Base-by-base conservation (phyloP, 2,329 filamentous ascomycete species). In the Amauroascus niger region DNA sequence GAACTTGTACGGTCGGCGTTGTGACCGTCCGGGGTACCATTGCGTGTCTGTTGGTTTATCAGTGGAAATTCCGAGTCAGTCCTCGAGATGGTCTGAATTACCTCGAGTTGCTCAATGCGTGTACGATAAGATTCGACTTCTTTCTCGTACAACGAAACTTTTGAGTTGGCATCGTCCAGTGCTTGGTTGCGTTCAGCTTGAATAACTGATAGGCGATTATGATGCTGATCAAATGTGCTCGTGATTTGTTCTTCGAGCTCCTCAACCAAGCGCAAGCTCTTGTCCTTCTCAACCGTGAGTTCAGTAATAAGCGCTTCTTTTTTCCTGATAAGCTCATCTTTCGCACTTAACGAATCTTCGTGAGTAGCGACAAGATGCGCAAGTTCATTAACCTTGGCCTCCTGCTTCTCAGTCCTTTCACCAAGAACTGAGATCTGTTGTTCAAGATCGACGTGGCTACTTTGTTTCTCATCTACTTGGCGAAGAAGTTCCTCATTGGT, bases 161-260 rank as follows among this genome's bases (percentile, higher is more conserved):
- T 80, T 26, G 79, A 73, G 59, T 84, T 85, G 8, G 85, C 85
- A 60, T 96, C 88, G 58, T 95, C 87, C 35, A 95, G 71, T 62
- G 90, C 83, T 50, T 78, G 76, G 57, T 83, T 80, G 46, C 85
- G 83, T 69, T 90, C 86, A 16, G 81, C 80, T 65, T 89, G 84
- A 47, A 91, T 76, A 46, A 86, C 84, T 50, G 90, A 96, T 51
- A 97, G 74, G 52, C 91, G 83, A 72, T 95, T 95, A 68, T 96
- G 88, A 56, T 91, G 89, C 67, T 95, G 87, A 65, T 98, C 93
- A 70, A 89, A 98, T 72, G 93, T 96, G 67, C 80, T 88, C 65
- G 91, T 90, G 52, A 98, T 82, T 69, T 98, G 93, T 63, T 97
- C 91, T 70, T 98, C 93, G 4, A 98, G 82, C 71, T 98, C 91